Evolutionary conservation across 208 protist genomes (phyloP).

Genomic region (Trypanosoma cruzi): DNA sequence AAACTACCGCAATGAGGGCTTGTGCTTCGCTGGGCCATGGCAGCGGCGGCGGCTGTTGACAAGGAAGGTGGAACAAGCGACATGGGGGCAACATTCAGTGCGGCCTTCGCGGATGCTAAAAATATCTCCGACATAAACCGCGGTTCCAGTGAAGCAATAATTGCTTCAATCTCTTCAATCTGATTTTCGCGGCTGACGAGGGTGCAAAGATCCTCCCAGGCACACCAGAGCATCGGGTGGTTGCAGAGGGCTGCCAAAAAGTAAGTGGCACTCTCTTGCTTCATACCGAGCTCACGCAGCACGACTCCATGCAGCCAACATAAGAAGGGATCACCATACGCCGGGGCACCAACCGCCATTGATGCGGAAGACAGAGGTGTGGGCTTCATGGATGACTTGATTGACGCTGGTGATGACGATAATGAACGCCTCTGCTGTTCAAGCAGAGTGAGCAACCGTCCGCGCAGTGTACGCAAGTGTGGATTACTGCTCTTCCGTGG

Average conservation of each 20-base stretch:
- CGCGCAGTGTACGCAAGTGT: conserved; percentile 65
- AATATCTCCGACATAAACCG: conserved; percentile 79
- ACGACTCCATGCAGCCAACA: conserved; percentile 84
- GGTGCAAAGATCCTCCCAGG: conserved; percentile 77
- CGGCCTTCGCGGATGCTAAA: conserved; percentile 50
- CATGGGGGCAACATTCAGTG: conserved; percentile 65
- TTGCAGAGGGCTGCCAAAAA: conserved; percentile 53
- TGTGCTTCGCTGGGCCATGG: conserved; percentile 5
- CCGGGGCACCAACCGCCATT: neutral
- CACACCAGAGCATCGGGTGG: conserved; percentile 81
- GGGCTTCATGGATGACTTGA: neutral
- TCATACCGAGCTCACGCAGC: conserved; percentile 71
- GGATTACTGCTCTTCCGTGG: conserved; percentile 59
- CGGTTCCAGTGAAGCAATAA: conserved; percentile 29
- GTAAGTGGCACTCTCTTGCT: conserved; percentile 75
- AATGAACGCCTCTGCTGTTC: conserved; percentile 31
- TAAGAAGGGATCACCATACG: conserved; percentile 73
- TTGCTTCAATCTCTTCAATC: conserved; percentile 61
- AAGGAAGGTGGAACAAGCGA: conserved; percentile 22
- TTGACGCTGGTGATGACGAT: conserved; percentile 6
- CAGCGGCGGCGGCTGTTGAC: neutral
- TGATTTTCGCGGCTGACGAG: conserved; percentile 71
- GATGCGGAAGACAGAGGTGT: conserved; percentile 1
- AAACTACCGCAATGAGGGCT: conserved; percentile 12
- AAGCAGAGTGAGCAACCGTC: conserved; percentile 61